These are phyloP conservation scores for Parietaria judaica DNA, from an alignment of 306 rosid species.

Conservation along the genomic window DNA sequence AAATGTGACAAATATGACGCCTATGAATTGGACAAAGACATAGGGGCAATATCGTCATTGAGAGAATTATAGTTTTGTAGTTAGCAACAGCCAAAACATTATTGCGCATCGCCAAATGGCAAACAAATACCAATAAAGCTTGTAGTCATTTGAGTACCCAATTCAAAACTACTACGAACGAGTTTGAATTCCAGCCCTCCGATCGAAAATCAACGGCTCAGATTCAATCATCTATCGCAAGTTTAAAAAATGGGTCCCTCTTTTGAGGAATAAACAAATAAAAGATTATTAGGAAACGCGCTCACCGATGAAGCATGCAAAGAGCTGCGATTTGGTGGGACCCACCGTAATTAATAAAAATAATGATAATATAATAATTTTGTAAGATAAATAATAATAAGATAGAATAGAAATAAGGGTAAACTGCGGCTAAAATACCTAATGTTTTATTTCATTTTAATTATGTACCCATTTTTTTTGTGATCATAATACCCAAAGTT, in stretches of 20 bases:
- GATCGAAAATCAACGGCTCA: constrained; percentile 38
- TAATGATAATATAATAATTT: not conserved
- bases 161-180: constrained; percentile 20
- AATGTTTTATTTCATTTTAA: too few relatives aligned
- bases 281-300: constrained; percentile 8
- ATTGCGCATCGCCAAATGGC: constrained; percentile 7
- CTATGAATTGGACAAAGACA: not conserved
- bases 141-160: not conserved
- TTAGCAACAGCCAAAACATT: not conserved
- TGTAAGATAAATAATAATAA: not conserved
- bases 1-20: not conserved
- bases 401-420: not conserved
- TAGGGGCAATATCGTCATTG: constrained; percentile 17
- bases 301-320: constrained; percentile 6
- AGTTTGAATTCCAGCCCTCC: constrained; percentile 28
- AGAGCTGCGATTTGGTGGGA: constrained; percentile 20
- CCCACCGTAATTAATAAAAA: not conserved
- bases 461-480: too few relatives aligned
- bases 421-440: too few relatives aligned
- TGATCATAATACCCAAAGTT: too few relatives aligned
- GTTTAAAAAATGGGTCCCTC: constrained; percentile 36
- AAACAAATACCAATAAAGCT: constrained; percentile 4
- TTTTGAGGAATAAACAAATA: not conserved
- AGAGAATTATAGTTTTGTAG: not conserved
- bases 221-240: constrained; percentile 14